These are phyloP conservation scores for Globisporangium megalacanthum DNA, from an alignment of 352 stramenopile species.

Conservation along the genomic window DNA sequence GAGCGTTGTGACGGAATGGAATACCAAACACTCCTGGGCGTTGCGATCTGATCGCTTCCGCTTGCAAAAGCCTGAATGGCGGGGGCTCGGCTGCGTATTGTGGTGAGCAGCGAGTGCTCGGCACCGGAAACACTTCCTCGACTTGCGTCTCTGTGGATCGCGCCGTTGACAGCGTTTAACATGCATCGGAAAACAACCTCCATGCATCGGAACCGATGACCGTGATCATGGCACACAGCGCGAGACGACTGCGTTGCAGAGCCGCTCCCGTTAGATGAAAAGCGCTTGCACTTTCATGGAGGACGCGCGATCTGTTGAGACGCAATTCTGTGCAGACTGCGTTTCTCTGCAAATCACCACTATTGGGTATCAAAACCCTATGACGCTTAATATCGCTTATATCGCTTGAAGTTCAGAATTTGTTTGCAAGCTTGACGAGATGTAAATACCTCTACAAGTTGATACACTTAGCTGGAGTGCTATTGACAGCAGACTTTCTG, in stretches of 20 bases:
- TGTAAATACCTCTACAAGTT: too few relatives aligned
- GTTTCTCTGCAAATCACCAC: conserved; percentile 5
- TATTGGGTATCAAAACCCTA: not conserved
- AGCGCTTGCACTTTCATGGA: not conserved
- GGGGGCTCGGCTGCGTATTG: too few relatives aligned
- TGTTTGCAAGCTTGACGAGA: too few relatives aligned
- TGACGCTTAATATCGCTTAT: not conserved
- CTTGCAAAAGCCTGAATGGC: too few relatives aligned
- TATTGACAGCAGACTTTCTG: too few relatives aligned
- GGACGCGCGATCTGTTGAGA: not conserved
- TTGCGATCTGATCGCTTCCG: too few relatives aligned
- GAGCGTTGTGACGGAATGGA: too few relatives aligned
- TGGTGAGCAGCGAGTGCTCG: not conserved
- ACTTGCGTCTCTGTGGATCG: not conserved
- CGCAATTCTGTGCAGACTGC: conserved; percentile 3
- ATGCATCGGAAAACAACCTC: not conserved
- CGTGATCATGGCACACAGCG: not conserved
- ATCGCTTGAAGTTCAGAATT: too few relatives aligned
- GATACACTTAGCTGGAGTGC: too few relatives aligned
- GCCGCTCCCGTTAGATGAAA: not conserved
- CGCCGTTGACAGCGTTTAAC: not conserved
- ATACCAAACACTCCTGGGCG: too few relatives aligned
- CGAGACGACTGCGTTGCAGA: not conserved
- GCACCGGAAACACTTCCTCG: not conserved
- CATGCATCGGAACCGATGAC: not conserved